Evolutionary conservation across 1,284 basidiomycete species (phyloP), one percentile per base, ranked within the genome.

Genomic region (Apiotrichum mycotoxinovorans): DNA sequence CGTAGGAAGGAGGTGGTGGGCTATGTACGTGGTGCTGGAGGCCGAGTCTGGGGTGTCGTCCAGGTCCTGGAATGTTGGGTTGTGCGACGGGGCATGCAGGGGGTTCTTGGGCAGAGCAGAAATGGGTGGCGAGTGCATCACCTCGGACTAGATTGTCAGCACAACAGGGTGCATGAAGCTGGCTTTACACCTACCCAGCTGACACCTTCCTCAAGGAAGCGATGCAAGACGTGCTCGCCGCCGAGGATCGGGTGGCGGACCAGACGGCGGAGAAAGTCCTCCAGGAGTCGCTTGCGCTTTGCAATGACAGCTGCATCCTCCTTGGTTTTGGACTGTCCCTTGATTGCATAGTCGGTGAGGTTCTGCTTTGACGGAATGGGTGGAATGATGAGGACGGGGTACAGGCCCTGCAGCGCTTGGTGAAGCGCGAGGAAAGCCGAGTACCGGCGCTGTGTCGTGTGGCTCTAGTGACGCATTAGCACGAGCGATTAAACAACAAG

Each of bases 291-390:
- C 74, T 92, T 95, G 50, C 96, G 84, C 57, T 89, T 82, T 0
- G 91, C 86, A 71, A 99, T 97, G 79, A 98, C 86, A 2, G 87
- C 85, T 1, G 88, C 86, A 70, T 99, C 96, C 71, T 98, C 94
- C 73, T 96, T 98, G 14, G 95, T 95, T 77, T 95, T 97, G 18
- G 83, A 87, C 73, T 97, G 95, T 5, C 76, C 76, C 78, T 98
- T 97, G 60, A 94, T 88, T 0, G 96, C 96, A 80, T 98, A 98
- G 70, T 98, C 96, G 27, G 91, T 85, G 30, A 99, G 81, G 2
- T 88, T 89, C 78, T 98, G 94, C 78, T 99, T 98, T 4, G 90
- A 93, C 1, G 96, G 96, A 61, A 99, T 96, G 37, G 96, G 96
- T 1, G 96, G 95, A 61, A 99, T 88, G 70, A 99, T 98, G 65